Evolutionary conservation across 2,329 filamentous ascomycete species (phyloP).

Genomic region (Ophiostoma himal-ulmi): DNA sequence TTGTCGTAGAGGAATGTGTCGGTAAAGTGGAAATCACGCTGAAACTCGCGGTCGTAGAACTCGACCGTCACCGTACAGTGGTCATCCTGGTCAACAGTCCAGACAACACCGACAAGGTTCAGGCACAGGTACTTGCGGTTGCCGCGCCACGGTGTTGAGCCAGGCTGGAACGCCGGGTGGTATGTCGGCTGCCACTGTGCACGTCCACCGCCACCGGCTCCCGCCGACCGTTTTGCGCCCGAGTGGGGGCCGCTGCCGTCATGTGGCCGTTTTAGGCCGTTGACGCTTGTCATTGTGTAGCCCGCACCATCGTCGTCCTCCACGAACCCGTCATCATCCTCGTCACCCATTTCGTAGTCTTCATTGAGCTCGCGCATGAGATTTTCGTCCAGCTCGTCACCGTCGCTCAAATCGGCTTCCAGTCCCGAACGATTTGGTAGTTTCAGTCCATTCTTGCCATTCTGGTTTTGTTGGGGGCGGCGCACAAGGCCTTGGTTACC

Average conservation of each 20-base stretch:
- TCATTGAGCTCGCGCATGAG: slow-evolving; percentile 6
- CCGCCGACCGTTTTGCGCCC: slow-evolving; percentile 42
- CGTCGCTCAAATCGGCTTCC: slow-evolving; percentile 18
- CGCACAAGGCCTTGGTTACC: slow-evolving; percentile 44
- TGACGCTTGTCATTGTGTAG: slow-evolving; percentile 53
- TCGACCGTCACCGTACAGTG: slow-evolving; percentile 93
- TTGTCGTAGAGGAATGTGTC: slow-evolving; percentile 96
- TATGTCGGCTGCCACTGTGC: slow-evolving; percentile 53
- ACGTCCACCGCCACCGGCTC: slow-evolving; percentile 29
- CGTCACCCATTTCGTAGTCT: slow-evolving; percentile 49
- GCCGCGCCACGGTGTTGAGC: slow-evolving; percentile 91
- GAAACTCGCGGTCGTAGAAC: slow-evolving; percentile 90
- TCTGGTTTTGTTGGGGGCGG: slow-evolving; percentile 18
- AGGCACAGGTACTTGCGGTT: slow-evolving; percentile 90
- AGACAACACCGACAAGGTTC: slow-evolving; percentile 89
- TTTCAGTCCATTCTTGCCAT: background rate
- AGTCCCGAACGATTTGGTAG: slow-evolving; percentile 5
- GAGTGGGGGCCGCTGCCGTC: slow-evolving; percentile 36
- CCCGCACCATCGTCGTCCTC: slow-evolving; percentile 93
- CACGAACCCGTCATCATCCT: slow-evolving; percentile 70
- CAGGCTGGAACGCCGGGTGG: slow-evolving; percentile 85
- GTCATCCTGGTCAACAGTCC: slow-evolving; percentile 93
- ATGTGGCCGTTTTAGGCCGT: slow-evolving; percentile 44
- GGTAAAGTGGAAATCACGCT: slow-evolving; percentile 94
- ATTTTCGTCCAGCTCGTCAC: slow-evolving; percentile 19